Evolutionary conservation across 2,329 filamentous ascomycete species (phyloP).

Genomic region (Fusarium denticulatum): DNA sequence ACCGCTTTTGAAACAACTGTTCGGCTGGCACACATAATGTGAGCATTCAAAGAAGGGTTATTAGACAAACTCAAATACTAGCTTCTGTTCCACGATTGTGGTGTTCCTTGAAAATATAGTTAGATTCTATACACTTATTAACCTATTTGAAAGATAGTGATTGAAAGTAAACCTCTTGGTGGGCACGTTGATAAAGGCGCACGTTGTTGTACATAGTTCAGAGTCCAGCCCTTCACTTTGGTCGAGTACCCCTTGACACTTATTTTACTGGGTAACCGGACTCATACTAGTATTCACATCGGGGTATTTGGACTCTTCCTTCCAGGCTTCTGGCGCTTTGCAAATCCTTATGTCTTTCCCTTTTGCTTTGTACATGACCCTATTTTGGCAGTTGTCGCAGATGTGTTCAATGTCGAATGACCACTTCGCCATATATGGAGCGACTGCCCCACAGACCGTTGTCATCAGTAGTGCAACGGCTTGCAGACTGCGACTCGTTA

Average conservation of each 20-base stretch:
- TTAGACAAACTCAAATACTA: too few species aligned
- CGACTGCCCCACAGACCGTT: not conserved
- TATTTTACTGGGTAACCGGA: fast-evolving
- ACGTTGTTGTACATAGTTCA: not conserved
- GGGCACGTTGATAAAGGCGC: too few species aligned
- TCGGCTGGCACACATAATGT: too few species aligned
- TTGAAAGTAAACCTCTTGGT: too few species aligned
- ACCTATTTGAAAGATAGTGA: too few species aligned
- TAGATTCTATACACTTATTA: too few species aligned
- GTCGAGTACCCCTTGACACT: not conserved
- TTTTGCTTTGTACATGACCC: not conserved
- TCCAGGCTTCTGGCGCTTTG: not conserved
- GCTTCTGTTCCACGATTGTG: too few species aligned
- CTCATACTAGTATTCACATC: too few species aligned
- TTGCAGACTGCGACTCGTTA: not conserved
- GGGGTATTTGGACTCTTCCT: not conserved
- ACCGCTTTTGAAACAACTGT: too few species aligned
- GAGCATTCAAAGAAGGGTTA: too few species aligned
- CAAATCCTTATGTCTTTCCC: not conserved
- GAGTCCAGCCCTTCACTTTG: not conserved
- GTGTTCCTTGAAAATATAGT: too few species aligned
- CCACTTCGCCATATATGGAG: conserved; percentile 1
- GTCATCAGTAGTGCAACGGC: not conserved
- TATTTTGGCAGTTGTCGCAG: not conserved
- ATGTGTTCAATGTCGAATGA: not conserved